Conservation (phyloP, 73 alveolate genomes). For the Stentor coeruleus region DNA sequence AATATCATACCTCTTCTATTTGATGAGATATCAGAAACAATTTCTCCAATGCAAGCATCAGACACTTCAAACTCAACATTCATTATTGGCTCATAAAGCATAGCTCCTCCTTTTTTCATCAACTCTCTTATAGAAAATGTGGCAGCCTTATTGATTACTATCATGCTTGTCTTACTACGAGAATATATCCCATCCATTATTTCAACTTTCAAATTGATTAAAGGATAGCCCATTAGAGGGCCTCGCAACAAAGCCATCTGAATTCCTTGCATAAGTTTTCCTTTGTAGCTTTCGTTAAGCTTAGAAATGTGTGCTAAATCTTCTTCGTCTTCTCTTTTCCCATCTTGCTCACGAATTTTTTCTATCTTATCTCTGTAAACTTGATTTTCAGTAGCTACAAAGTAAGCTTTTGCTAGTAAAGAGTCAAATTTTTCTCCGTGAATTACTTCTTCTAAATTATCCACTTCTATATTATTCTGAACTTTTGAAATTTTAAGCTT, state of each 20-base stretch:
- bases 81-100: constrained; percentile 63
- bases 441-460: constrained; percentile 25
- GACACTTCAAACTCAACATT: constrained; percentile 48
- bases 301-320: constrained; percentile 37
- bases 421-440: constrained; percentile 24
- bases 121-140: constrained; percentile 43
- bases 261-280: constrained; percentile 17
- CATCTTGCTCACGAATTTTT: constrained; percentile 42
- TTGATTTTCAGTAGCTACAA: background rate
- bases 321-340: constrained; percentile 16
- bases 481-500: constrained; percentile 28
- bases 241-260: constrained; percentile 43
- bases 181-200: constrained; percentile 60
- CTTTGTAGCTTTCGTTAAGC: constrained; percentile 13
- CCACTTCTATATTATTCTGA: constrained; percentile 18
- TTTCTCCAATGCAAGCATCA: constrained; percentile 44
- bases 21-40: constrained; percentile 51
- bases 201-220: constrained; percentile 40
- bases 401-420: background rate
- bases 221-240: constrained; percentile 55
- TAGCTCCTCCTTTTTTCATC: constrained; percentile 26
- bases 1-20: constrained; percentile 47
- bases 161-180: constrained; percentile 36
- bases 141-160: constrained; percentile 47
- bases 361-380: background rate